Conservation (phyloP, 225 moss, liverwort and hornwort species). For the Physcomitrellopsis africana region DNA sequence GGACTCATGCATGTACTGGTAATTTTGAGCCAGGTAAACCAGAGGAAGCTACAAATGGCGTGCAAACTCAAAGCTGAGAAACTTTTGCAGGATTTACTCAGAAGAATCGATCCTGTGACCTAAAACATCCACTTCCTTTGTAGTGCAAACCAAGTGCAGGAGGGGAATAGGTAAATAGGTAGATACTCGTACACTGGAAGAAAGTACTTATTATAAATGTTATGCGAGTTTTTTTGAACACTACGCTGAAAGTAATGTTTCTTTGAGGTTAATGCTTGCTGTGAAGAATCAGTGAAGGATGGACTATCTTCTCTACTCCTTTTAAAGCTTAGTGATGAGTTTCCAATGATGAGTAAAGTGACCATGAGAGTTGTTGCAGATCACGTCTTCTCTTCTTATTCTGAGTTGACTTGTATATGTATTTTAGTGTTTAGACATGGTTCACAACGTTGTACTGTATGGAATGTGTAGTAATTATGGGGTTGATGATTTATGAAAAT, state of each 20-base stretch:
- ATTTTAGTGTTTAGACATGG: too few species aligned
- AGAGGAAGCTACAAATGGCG: conserved; percentile 29
- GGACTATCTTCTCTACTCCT: conserved; percentile 28
- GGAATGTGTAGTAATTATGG: neutral
- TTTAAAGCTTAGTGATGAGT: too few species aligned
- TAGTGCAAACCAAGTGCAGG: conserved; percentile 28
- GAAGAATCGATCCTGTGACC: conserved; percentile 28
- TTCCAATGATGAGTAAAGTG: conserved; percentile 3
- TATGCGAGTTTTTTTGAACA: conserved; percentile 31
- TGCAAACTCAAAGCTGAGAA: conserved; percentile 35
- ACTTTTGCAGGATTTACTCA: neutral
- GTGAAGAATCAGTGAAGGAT: conserved; percentile 25
- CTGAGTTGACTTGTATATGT: too few species aligned
- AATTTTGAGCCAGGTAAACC: conserved; percentile 38
- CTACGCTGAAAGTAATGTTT: conserved; percentile 25
- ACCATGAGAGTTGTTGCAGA: conserved; percentile 1
- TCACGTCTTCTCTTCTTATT: conserved; percentile 1
- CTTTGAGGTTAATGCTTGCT: conserved; percentile 28
- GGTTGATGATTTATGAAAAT: neutral
- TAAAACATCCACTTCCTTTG: conserved; percentile 21
- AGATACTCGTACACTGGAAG: conserved; percentile 45
- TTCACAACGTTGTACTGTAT: neutral
- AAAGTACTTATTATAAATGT: conserved; percentile 30
- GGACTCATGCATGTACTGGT: conserved; percentile 11
- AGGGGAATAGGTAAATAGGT: neutral